phyloP scores from a whole-genome alignment of 139 green algal genomes.

The Mesostigma viride region DNA sequence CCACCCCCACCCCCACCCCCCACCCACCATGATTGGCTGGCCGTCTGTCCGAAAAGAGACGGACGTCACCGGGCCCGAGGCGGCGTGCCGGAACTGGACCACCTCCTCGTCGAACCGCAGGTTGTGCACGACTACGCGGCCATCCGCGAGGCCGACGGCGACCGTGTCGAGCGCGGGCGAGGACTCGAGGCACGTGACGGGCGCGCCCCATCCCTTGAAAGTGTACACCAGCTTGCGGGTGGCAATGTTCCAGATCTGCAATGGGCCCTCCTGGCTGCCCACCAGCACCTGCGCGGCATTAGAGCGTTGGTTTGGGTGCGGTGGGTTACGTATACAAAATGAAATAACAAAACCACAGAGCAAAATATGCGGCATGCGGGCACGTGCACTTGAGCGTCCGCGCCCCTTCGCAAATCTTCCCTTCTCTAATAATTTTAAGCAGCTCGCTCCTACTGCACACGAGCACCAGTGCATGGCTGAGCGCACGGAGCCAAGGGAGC shows the following conservation, averaged over 20 bases:
- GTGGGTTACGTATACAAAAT: too few species aligned
- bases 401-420: too few species aligned
- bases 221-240: slow-evolving; percentile 53
- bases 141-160: slow-evolving; percentile 74
- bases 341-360: too few species aligned
- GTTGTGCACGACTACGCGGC: slow-evolving; percentile 72
- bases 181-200: slow-evolving; percentile 49
- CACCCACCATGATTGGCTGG: background rate
- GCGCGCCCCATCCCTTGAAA: slow-evolving; percentile 51
- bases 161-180: slow-evolving; percentile 87
- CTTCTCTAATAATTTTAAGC: too few species aligned
- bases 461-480: too few species aligned
- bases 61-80: slow-evolving; percentile 16
- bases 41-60: slow-evolving; percentile 30
- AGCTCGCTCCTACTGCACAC: too few species aligned
- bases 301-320: too few species aligned
- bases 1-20: too few species aligned
- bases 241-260: slow-evolving; percentile 85
- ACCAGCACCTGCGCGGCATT: slow-evolving; percentile 43
- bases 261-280: slow-evolving; percentile 47
- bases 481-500: too few species aligned
- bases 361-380: too few species aligned
- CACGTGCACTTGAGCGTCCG: too few species aligned
- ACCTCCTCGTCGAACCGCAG: slow-evolving; percentile 54
- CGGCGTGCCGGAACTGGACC: slow-evolving; percentile 48